These are phyloP conservation scores for Ploettnerulaceae sp. DNA, from an alignment of 2,329 filamentous ascomycete species.

Conservation along the genomic window DNA sequence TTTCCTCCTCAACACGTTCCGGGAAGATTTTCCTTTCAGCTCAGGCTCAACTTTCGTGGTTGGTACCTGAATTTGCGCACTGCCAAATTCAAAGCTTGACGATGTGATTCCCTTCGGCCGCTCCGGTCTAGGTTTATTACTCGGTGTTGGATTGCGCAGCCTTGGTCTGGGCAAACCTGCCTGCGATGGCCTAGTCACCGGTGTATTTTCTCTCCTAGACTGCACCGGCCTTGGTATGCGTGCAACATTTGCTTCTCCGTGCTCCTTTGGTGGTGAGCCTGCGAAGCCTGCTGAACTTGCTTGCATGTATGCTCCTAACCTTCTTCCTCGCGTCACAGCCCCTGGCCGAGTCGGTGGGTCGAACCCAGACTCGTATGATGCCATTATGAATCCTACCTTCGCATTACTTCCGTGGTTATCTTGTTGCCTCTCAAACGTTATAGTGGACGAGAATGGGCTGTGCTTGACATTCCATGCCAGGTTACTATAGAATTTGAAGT, in stretches of 20 bases:
- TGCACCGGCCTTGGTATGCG: slow-evolving; percentile 30
- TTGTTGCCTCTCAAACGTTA: slow-evolving; percentile 26
- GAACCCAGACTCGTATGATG: slow-evolving; percentile 39
- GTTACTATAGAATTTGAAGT: slow-evolving; percentile 13
- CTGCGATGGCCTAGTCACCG: slow-evolving; percentile 17
- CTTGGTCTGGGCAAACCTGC: slow-evolving; percentile 25
- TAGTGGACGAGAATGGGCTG: slow-evolving; percentile 19
- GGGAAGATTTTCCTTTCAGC: slow-evolving; percentile 32
- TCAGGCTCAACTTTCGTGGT: slow-evolving; percentile 13
- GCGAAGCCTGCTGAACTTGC: slow-evolving; percentile 8
- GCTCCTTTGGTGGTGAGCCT: slow-evolving; percentile 16
- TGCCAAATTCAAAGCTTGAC: slow-evolving; percentile 28
- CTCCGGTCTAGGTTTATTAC: slow-evolving; percentile 18
- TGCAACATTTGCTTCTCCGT: slow-evolving; percentile 41
- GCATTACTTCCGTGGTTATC: slow-evolving; percentile 20
- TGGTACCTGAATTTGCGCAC: slow-evolving; percentile 15
- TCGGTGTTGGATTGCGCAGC: slow-evolving; percentile 21
- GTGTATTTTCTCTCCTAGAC: slow-evolving; percentile 13
- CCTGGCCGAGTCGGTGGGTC: slow-evolving; percentile 40
- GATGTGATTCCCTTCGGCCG: slow-evolving; percentile 15
- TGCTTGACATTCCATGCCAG: slow-evolving; percentile 25
- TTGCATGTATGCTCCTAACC: slow-evolving; percentile 25
- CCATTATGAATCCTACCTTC: slow-evolving; percentile 36
- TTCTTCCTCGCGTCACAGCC: slow-evolving; percentile 35
- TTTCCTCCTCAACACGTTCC: slow-evolving; percentile 47